A percentile compares a stretch with the other conserved stretches of the same genome.
phyloP scores from a whole-genome alignment of 192 early-diverging fungal genomes.

The Chytriomyces confervae region DNA sequence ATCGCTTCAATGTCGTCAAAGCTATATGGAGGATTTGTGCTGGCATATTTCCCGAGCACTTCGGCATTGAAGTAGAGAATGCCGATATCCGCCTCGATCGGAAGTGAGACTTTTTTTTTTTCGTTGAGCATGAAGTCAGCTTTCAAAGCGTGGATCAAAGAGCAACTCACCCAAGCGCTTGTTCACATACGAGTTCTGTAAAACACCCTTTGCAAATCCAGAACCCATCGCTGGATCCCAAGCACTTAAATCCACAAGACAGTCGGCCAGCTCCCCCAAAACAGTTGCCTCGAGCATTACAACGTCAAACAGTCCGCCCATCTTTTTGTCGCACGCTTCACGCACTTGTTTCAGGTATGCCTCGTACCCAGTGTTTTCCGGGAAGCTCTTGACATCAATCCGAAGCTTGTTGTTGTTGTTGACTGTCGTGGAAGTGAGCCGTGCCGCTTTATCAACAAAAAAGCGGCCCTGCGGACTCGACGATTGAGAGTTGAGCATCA shows the following conservation, averaged over 20 bases:
- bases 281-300: slow-evolving; percentile 40
- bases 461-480: slow-evolving; percentile 8
- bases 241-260: slow-evolving; percentile 46
- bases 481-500: slow-evolving; percentile 32
- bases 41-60: slow-evolving; percentile 33
- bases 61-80: slow-evolving; percentile 50
- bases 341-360: slow-evolving; percentile 41
- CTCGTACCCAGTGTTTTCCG: slow-evolving; percentile 26
- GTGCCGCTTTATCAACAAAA: not conserved
- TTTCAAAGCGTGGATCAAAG: not conserved
- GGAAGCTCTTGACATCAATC: slow-evolving; percentile 33
- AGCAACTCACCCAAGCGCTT: slow-evolving; percentile 41
- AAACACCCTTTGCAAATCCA: slow-evolving; percentile 33
- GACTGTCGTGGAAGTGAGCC: not conserved
- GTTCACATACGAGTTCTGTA: slow-evolving; percentile 36
- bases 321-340: slow-evolving; percentile 40
- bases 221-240: slow-evolving; percentile 40
- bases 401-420: slow-evolving; percentile 34
- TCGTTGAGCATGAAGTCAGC: slow-evolving; percentile 5
- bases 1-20: slow-evolving; percentile 47
- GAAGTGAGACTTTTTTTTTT: slow-evolving; percentile 35
- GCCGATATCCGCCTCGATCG: slow-evolving; percentile 44
- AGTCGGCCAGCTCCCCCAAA: slow-evolving; percentile 45
- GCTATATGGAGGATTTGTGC: slow-evolving; percentile 29
- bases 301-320: slow-evolving; percentile 42